A percentile compares a stretch with the other conserved stretches of the same genome.
Evolutionary conservation across 805 yeast genomes (phyloP).

Genomic region (Suhomyces xylopsoci): DNA sequence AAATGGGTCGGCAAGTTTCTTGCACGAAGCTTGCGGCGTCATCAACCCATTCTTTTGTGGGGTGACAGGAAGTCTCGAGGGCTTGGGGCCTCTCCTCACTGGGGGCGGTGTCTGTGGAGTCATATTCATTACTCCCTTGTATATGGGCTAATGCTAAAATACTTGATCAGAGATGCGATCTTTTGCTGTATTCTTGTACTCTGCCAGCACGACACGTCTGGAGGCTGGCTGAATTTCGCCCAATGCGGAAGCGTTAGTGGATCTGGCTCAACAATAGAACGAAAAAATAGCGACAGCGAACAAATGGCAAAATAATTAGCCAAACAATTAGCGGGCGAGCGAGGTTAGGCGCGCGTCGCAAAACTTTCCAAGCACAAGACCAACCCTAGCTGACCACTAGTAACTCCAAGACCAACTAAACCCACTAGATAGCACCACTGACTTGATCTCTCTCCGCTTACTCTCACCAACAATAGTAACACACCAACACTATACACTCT

Average conservation of each 20-base stretch:
- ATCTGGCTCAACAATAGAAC: not conserved
- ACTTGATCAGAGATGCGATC: not conserved
- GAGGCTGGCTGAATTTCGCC: constrained; percentile 1
- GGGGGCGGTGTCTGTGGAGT: constrained; percentile 4
- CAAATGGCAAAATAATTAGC: not conserved
- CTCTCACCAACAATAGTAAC: too few relatives aligned
- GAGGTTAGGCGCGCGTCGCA: not conserved
- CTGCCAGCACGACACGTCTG: not conserved
- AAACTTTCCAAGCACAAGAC: too few relatives aligned
- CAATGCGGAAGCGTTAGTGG: not conserved
- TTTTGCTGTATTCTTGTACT: not conserved
- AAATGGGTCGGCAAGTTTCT: constrained; percentile 2
- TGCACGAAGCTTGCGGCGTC: constrained; percentile 4
- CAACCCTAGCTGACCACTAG: too few relatives aligned
- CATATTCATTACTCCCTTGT: not conserved
- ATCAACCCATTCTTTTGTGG: not conserved
- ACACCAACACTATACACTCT: too few relatives aligned
- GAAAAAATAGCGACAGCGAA: not conserved
- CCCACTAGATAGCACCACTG: too few relatives aligned
- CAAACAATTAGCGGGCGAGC: not conserved
- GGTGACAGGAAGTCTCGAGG: constrained; percentile 1
- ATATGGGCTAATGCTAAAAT: not conserved
- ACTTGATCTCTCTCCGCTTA: too few relatives aligned
- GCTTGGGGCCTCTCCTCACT: not conserved
- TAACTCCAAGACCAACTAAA: too few relatives aligned